These are phyloP conservation scores for Candida dubliniensis DNA, from an alignment of 1,139 yeast species.

Conservation along the genomic window DNA sequence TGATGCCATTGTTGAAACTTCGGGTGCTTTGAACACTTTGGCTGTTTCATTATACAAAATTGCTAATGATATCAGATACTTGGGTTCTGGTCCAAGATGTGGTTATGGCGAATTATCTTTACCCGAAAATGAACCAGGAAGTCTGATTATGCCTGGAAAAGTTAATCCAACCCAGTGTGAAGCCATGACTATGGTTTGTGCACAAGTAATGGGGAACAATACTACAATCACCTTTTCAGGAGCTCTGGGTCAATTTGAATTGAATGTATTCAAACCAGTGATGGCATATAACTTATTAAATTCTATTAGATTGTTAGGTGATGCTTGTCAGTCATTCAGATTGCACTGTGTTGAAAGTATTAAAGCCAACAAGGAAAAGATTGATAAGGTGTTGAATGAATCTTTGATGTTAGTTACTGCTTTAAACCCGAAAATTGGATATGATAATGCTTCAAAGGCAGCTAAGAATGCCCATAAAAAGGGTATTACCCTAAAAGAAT, in stretches of 20 bases:
- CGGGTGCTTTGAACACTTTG: conserved; percentile 94
- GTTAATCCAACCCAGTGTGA: conserved; percentile 99
- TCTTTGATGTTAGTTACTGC: conserved; percentile 98
- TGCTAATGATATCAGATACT: conserved; percentile 95
- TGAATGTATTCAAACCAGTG: conserved; percentile 97
- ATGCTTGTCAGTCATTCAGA: conserved; percentile 87
- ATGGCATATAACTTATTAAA: conserved; percentile 87
- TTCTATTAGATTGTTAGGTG: conserved; percentile 85
- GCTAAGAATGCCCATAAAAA: conserved; percentile 99
- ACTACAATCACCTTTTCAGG: conserved; percentile 94
- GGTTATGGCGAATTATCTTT: conserved; percentile 94
- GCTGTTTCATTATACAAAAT: conserved; percentile 93
- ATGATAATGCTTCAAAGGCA: conserved; percentile 94
- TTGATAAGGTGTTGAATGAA: conserved; percentile 83
- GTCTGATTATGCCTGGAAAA: conserved; percentile 99
- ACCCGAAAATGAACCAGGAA: conserved; percentile 99
- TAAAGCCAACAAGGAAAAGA: conserved; percentile 82
- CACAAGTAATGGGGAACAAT: conserved; percentile 97
- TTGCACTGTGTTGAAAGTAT: conserved; percentile 94
- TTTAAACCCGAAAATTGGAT: conserved; percentile 97
- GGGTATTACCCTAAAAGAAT: conserved; percentile 91
- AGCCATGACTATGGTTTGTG: conserved; percentile 97
- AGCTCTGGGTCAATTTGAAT: conserved; percentile 97
- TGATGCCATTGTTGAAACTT: conserved; percentile 95
- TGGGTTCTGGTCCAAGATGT: conserved; percentile 99